Percentiles rank a stretch among this genome's conserved stretches.
Evolutionary conservation across 768 basidiomycete genomes (phyloP).

Genomic region (Phaeotremella fagi): DNA sequence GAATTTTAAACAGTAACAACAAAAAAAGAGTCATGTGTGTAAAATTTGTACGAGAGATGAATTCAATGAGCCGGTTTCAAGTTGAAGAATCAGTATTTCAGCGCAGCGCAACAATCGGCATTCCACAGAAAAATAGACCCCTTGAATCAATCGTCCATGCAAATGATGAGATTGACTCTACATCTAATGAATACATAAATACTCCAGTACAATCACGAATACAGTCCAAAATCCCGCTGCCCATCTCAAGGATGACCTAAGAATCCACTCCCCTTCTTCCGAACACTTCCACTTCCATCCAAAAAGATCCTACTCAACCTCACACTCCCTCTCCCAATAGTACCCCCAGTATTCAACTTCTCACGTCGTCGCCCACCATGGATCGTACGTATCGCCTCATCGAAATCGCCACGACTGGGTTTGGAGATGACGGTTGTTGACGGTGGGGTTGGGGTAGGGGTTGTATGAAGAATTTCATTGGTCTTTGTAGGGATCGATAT

Average conservation of each 20-base stretch:
- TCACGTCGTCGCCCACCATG: slow-evolving; percentile 25
- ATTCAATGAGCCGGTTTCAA: too few species aligned
- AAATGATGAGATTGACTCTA: too few species aligned
- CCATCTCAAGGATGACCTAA: background rate
- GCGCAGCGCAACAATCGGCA: too few species aligned
- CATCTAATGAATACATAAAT: too few species aligned
- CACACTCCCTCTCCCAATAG: slow-evolving; percentile 6
- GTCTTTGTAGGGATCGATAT: background rate
- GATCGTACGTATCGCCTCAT: slow-evolving; percentile 76
- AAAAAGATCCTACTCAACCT: slow-evolving; percentile 64
- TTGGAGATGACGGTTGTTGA: background rate
- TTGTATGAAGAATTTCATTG: background rate
- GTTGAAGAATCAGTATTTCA: too few species aligned
- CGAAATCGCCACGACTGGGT: slow-evolving; percentile 67
- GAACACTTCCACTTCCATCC: slow-evolving; percentile 55
- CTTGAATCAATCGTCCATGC: too few species aligned
- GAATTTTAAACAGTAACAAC: too few species aligned
- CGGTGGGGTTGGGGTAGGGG: background rate
- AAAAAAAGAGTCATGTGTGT: too few species aligned
- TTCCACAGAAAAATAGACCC: too few species aligned
- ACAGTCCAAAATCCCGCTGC: background rate
- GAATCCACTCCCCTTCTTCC: background rate
- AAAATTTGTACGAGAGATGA: too few species aligned
- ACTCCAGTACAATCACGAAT: too few species aligned
- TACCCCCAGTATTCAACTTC: slow-evolving; percentile 52